Evolutionary conservation across 306 rosid species (phyloP), one percentile per base, ranked within the genome.

Genomic region (Dalbergia cultrata): DNA sequence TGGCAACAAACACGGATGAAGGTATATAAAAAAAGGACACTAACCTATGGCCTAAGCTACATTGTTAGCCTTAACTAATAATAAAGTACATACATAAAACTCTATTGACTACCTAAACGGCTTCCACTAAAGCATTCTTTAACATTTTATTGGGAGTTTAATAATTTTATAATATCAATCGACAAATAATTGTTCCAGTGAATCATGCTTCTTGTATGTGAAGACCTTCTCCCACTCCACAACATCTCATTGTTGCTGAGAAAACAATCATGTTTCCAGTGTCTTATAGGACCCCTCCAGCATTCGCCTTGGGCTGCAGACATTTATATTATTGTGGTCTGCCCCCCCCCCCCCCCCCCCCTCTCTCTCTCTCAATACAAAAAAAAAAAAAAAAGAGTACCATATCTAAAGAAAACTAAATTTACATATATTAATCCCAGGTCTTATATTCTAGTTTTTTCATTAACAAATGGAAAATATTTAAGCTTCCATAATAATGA

Each of bases 81-180:
- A 59, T 60, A 49, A 57, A 72, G 74, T 67, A 67, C 59, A 58
- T 41, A 68, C 68, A 67, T 75, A 41, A 67, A 54, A 57, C 19
- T 37, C 59, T 37, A 49, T 26, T 54, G 17, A 72, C 74, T 50
- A 33, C 72, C 68, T 21, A 80, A 50, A 58, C 49, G 44, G 49
- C 68, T 72, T 80, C 79, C 84, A 80, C 74, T 72, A 72, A 63
- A 34, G 5, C 74, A 64, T 63, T 61, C 35, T 72, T 72, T 61
- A 67, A 62, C 61, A 62, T 10, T 75, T 45, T 43, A 14, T 74
- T 44, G 2, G 10, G 16, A 68, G 6, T 9, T 49, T 70, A 9
- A 60, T 60, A 35, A 21, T 59, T 61, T 79, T 41, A 18, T 70
- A 54, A 3, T 14, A 44, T 31, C 17, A 54, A 17, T 69, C 59